Conservation (phyloP, 306 rosid species). For the Myrica gale region DNA sequence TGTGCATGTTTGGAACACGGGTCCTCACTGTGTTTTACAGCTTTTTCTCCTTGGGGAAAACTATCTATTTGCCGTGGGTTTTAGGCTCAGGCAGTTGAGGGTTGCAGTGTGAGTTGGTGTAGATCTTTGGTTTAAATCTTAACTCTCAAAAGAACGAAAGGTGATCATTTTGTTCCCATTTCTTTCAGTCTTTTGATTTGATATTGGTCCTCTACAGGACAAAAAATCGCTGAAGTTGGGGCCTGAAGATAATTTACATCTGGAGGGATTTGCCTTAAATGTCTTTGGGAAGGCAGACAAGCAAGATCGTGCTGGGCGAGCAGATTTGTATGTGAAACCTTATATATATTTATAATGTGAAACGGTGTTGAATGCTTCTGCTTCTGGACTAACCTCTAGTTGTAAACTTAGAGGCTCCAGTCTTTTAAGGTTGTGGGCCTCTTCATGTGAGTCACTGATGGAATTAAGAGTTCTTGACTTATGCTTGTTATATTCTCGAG, state of each 20-base stretch:
- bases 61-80: too few species aligned
- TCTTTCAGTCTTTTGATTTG: neutral
- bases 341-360: neutral
- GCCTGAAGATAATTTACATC: constrained; percentile 81
- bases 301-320: constrained; percentile 94
- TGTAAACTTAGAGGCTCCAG: neutral
- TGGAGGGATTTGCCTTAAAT: constrained; percentile 93
- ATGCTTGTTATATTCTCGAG: too few species aligned
- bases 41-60: neutral
- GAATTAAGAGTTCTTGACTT: too few species aligned
- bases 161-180: neutral
- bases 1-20: too few species aligned
- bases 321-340: constrained; percentile 64
- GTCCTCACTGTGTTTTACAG: neutral
- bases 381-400: neutral
- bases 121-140: constrained; percentile 4
- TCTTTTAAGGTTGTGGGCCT: neutral
- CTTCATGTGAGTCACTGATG: too few species aligned
- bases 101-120: neutral
- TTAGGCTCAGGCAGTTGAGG: too few species aligned
- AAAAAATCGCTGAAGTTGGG: constrained; percentile 77
- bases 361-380: neutral
- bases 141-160: neutral
- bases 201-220: constrained; percentile 53
- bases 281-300: constrained; percentile 95